Evolutionary conservation across 2,329 filamentous ascomycete species (phyloP).

Genomic region (Diaporthe australafricana): DNA sequence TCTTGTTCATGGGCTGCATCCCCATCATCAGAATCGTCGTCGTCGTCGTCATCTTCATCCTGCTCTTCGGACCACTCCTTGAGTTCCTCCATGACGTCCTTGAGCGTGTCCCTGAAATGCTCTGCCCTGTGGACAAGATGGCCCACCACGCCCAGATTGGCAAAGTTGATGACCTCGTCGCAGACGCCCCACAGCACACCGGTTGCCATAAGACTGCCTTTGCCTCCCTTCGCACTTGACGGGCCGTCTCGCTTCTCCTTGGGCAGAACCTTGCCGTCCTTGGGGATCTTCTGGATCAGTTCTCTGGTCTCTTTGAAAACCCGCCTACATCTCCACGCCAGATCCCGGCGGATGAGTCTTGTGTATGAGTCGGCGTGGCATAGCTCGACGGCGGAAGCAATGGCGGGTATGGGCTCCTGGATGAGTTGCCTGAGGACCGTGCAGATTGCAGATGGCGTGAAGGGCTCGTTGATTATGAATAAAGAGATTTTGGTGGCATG

Average conservation of each 20-base stretch:
- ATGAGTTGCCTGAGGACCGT: slow-evolving; percentile 80
- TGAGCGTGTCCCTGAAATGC: slow-evolving; percentile 78
- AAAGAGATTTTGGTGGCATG: slow-evolving; percentile 91
- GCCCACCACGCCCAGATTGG: slow-evolving; percentile 75
- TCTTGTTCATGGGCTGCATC: slow-evolving; percentile 54
- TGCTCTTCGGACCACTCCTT: slow-evolving; percentile 88
- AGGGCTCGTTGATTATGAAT: slow-evolving; percentile 86
- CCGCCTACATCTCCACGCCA: slow-evolving; percentile 68
- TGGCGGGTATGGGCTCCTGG: slow-evolving; percentile 77
- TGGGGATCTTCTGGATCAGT: slow-evolving; percentile 70
- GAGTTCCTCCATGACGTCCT: slow-evolving; percentile 87
- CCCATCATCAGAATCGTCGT: slow-evolving; percentile 60
- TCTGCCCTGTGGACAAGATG: slow-evolving; percentile 78
- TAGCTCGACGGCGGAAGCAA: slow-evolving; percentile 77
- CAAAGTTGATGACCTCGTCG: slow-evolving; percentile 75
- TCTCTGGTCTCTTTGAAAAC: slow-evolving; percentile 72
- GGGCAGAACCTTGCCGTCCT: slow-evolving; percentile 65
- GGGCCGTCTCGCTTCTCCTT: slow-evolving; percentile 59
- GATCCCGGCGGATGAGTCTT: slow-evolving; percentile 70
- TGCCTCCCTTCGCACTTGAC: slow-evolving; percentile 49
- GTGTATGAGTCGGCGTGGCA: slow-evolving; percentile 74
- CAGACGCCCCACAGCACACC: slow-evolving; percentile 88
- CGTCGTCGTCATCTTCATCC: slow-evolving; percentile 69
- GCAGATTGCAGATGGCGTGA: slow-evolving; percentile 80
- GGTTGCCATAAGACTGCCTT: slow-evolving; percentile 72